Evolutionary conservation across 202 grass and related monocot genomes (phyloP), one percentile per base, ranked within the genome.

Genomic region (Setaria viridis): DNA sequence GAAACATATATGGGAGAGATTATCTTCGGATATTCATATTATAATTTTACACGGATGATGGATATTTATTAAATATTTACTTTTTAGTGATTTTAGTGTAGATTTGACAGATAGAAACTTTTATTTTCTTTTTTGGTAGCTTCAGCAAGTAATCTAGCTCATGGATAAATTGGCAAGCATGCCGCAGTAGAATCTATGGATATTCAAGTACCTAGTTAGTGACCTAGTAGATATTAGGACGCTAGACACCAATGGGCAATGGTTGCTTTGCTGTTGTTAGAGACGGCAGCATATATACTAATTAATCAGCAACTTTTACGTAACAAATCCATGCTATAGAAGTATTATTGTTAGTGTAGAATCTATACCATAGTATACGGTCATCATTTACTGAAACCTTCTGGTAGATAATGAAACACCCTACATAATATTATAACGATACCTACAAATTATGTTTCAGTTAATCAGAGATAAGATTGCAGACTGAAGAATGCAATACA

Each of bases 121-220:
- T 56, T 56, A 9, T 58, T 85, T 80, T 58, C 14, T 47, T 70
- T 76, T 87, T 68, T 66, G 71, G 49, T 88, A 81, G 53, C 47
- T 80, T 85, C 70, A 64, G 43, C 68, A 76, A 84, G 69, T 87
- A 84, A 84, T 67, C 74, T 65, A 59, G 16, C 62, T 81, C 58
- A 55, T 90, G 85, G 76, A 84, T 87, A 71, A 85, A 85, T 72
- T 77, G 11, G 70, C 81, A 91, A 88, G 85, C 81, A 77, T 85
- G 63, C 20, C 39, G 81, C 71, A 72, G 77, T 76, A 84, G 9
- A 90, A 68, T 90, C 60, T n/a, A 41, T 41, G 45, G 43, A 69
- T 69, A 74, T 69, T 29, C 11, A 34, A 30, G n/a, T 86, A 51
- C 48, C 80, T 80, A 74, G 11, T 49, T 90, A 80, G 46, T 46